A percentile compares a stretch with the other conserved stretches of the same genome.
phyloP scores from a whole-genome alignment of 2,329 filamentous ascomycete genomes.

The Aureobasidium mangrovei region DNA sequence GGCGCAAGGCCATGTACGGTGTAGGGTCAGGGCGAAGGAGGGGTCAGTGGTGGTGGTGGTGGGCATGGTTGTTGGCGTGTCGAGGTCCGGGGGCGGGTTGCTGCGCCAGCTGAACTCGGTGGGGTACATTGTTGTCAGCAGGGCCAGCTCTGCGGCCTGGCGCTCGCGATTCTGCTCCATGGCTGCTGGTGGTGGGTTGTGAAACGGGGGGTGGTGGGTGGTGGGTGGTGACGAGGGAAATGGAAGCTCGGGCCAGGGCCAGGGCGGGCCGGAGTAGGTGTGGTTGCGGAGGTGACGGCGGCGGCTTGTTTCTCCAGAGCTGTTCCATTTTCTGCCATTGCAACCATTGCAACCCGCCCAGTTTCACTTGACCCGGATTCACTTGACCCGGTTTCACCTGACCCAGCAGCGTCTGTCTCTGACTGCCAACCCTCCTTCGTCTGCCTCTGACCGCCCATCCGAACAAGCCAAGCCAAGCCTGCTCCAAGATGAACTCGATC shows the following conservation, averaged over 20 bases:
- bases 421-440: not conserved
- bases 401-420: no score
- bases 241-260: slow-evolving; percentile 5
- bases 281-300: slow-evolving; percentile 8
- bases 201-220: no score
- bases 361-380: no score
- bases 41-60: slow-evolving; percentile 6
- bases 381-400: not conserved
- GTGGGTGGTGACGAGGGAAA: not conserved
- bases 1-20: slow-evolving; percentile 7
- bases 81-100: slow-evolving; percentile 1
- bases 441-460: not conserved
- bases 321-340: not conserved
- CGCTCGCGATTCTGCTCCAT: slow-evolving; percentile 13
- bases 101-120: slow-evolving; percentile 17
- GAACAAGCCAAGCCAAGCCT: not conserved
- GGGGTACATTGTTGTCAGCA: slow-evolving; percentile 18
- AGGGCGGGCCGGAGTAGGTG: not conserved
- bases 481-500: slow-evolving; percentile 13
- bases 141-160: slow-evolving; percentile 15
- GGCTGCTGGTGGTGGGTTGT: not conserved
- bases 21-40: slow-evolving; percentile 7
- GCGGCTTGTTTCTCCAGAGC: not conserved
- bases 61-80: not conserved
- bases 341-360: not conserved